Evolutionary conservation across 345 rosid species (phyloP).

Genomic region (Durio zibethinus): DNA sequence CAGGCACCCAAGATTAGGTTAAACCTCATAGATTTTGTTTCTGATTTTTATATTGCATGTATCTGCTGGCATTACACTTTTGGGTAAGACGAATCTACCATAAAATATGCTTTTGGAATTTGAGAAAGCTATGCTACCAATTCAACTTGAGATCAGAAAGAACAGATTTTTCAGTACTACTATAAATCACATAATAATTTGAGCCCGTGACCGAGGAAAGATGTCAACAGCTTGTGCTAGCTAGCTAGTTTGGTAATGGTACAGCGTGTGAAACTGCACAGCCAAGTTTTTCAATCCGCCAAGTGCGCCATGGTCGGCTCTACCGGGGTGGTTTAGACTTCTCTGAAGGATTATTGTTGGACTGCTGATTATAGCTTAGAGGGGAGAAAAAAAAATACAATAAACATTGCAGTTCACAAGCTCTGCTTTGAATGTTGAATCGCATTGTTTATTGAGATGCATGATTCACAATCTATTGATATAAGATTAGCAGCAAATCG

Average conservation of each 20-base stretch:
- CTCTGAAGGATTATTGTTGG: conserved; percentile 2
- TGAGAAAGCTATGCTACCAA: not conserved
- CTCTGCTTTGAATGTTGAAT: not conserved
- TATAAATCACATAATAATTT: not conserved
- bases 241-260: not conserved
- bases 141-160: not conserved
- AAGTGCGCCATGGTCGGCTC: conserved; percentile 17
- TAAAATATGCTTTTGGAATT: not conserved
- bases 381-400: not conserved
- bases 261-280: not conserved
- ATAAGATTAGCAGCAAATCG: conserved; percentile 4
- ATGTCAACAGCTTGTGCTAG: conserved; percentile 6
- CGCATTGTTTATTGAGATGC: not conserved
- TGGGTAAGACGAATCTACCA: conserved; percentile 8
- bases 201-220: conserved; percentile 4
- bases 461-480: not conserved
- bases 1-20: conserved; percentile 2
- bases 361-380: not conserved
- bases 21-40: not conserved
- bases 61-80: not conserved
- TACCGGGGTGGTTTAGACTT: not conserved
- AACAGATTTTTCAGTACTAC: not conserved
- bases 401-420: conserved; percentile 7
- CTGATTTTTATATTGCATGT: not conserved
- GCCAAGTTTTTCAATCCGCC: conserved; percentile 3